phyloP scores from a whole-genome alignment of 1,139 yeast species.

The Diutina mesorugosa region DNA sequence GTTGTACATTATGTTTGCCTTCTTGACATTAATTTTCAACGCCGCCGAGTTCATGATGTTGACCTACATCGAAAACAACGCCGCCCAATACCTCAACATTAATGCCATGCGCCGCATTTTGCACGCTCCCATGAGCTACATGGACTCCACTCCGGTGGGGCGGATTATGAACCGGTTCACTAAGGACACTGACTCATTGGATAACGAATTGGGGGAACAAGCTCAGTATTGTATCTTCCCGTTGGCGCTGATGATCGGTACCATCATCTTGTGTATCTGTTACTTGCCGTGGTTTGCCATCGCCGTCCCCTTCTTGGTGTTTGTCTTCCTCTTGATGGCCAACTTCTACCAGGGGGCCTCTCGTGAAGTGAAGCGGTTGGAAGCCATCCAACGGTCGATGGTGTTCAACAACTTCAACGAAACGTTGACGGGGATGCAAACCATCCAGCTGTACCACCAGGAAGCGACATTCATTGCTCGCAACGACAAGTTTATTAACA shows the following conservation, averaged over 20 bases:
- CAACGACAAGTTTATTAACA: conserved; percentile 39
- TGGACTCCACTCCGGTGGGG: conserved; percentile 53
- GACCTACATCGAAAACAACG: conserved; percentile 6
- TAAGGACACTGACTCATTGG: conserved; percentile 75
- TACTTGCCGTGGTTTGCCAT: conserved; percentile 24
- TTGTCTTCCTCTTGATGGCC: conserved; percentile 23
- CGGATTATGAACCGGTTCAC: conserved; percentile 57
- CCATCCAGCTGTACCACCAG: conserved; percentile 51
- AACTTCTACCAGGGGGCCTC: conserved; percentile 55
- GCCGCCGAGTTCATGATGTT: conserved; percentile 5
- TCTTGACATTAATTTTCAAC: conserved; percentile 6
- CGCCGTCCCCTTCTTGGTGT: conserved; percentile 28
- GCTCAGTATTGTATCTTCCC: conserved; percentile 6
- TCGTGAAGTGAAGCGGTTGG: conserved; percentile 73
- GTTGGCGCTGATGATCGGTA: conserved; percentile 6
- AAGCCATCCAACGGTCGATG: conserved; percentile 62
- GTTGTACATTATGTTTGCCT: conserved; percentile 7
- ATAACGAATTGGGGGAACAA: conserved; percentile 39
- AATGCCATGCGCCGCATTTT: conserved; percentile 27
- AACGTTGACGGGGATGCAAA: conserved; percentile 54
- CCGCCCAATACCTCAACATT: conserved; percentile 25
- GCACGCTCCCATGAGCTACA: conserved; percentile 43
- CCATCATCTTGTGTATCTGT: conserved; percentile 7
- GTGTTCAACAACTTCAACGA: conserved; percentile 75
- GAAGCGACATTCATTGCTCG: conserved; percentile 36